Evolutionary conservation across 139 green algal genomes (phyloP), one percentile per base, ranked within the genome.

Genomic region (Micractinium sp.): DNA sequence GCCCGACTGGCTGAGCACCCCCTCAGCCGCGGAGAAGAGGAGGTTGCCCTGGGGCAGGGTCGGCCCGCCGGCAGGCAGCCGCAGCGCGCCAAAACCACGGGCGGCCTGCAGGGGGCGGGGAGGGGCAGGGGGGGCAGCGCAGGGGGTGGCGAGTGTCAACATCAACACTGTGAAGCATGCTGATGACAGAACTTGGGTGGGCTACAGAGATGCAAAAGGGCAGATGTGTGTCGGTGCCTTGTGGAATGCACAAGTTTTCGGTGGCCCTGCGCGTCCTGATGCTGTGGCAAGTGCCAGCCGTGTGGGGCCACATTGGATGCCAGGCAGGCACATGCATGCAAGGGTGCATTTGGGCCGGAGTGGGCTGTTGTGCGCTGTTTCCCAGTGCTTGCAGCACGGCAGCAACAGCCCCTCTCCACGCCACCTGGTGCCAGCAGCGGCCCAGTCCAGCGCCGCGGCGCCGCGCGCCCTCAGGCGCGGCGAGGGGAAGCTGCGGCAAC

Each of bases 21-120:
- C 38, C 38, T 87, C 82, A 38, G 41, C 38, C 33, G 67, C 47
- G 4, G 82, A 87, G 38, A 87, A 87, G 18, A 87, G 61, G 12
- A 87, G 82, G 66, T 87, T 87, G 63, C 82, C 82, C 82, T 80
- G 69, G 1, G 82, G 82, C 82, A 87, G 82, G 12, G 63, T 47
- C 15, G 12, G 19, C 20, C 60, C 36, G 81, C 60, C 81, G 22
- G 19, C 81, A 18, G 56, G 20, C 22, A 86, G 56, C 13, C 81
- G 81, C 81, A 86, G 61, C 60, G 47, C 33, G 33, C 81, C 60
- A 23, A 75, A 76, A 18, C 56, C n/a, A 14, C 35, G 22, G 22
- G 47, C 7, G 19, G n/a, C n/a, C 47, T 69, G 79, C 79, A 71
- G 2, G 25, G 23, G 39, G 9, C 0, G 31, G 66, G 3, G 25